Evolutionary conservation across 345 rosid species (phyloP), one percentile per base, ranked within the genome.

Genomic region (Noccaea caerulescens): DNA sequence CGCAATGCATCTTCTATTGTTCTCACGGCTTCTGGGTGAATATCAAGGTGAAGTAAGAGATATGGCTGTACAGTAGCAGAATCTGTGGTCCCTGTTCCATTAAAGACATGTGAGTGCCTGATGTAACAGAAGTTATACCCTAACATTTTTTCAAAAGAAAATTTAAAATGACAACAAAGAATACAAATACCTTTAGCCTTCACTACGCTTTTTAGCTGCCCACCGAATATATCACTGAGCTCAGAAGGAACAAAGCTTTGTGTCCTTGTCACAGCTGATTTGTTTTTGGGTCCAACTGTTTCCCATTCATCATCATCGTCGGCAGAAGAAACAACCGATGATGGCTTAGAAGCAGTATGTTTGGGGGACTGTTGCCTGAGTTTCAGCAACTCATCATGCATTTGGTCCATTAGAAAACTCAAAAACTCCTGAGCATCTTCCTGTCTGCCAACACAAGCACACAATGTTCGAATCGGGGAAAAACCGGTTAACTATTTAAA

Each of bases 381-480:
- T 80, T 88, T 89, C 39, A 91, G 86, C 45, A 94, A 72, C 71
- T 93, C 96, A 81, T 81, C 83, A 75, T 93, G 97, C 88, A 91
- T 89, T 88, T 82, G 91, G 81, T 85, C 90, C 96, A 91, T 85
- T 69, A 89, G 73, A 63, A 94, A 94, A 77, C 97, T 91, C 73
- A 94, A 72, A 77, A 94, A 91, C 77, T 91, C 97, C 72, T 91
- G 99, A 39, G 99, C 99, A 86, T 94, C 99, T 86, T 94, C 99
- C 69, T 94, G 97, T 78, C 99, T 94, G 88, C 66, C 77, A 79
- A 56, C 7, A 30, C 33, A 54, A n/a, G 72, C 16, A 72, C 62
- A 59, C 37, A 54, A 47, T 33, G 47, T 51, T 58, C 25, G 42
- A 61, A 25, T 13, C 49, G 38, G 14, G 27, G 46, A 1, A 41